Conservation (phyloP, 2,329 filamentous ascomycete species). For the Aspergillus awamori region DNA sequence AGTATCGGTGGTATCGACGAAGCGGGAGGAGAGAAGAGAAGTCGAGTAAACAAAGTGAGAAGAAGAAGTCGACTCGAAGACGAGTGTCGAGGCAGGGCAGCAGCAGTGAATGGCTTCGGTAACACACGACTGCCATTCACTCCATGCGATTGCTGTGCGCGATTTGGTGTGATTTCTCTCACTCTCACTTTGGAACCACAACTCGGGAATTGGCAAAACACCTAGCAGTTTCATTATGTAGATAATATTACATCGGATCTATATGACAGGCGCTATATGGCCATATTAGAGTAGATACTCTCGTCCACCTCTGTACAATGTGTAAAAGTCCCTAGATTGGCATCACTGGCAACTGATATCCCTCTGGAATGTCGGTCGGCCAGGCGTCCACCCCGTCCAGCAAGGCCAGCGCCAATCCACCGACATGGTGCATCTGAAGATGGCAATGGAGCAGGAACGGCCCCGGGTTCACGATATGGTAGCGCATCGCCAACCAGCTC, state of each 20-base stretch:
- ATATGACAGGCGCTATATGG: background rate
- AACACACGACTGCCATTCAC: background rate
- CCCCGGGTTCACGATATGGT: constrained; percentile 53
- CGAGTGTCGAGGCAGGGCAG: background rate
- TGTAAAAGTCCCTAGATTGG: background rate
- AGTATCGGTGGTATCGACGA: background rate
- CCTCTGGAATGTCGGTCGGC: constrained; percentile 33
- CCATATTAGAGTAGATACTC: background rate
- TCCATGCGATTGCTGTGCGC: background rate
- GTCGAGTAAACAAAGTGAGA: background rate
- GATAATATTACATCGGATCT: too few species aligned
- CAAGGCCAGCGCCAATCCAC: constrained; percentile 54
- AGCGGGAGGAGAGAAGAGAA: background rate
- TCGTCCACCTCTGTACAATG: background rate
- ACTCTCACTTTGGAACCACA: too few species aligned
- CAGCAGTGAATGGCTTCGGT: background rate
- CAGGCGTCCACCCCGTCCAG: constrained; percentile 55
- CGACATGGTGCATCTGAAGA: constrained; percentile 53
- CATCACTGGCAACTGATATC: constrained; percentile 5
- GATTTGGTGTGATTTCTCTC: background rate
- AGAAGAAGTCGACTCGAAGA: background rate
- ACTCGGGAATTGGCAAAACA: too few species aligned
- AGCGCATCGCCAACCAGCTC: constrained; percentile 51
- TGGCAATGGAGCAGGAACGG: constrained; percentile 58
- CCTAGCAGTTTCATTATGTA: too few species aligned